A percentile compares a stretch with the other conserved stretches of the same genome.
phyloP scores from a whole-genome alignment of 2,329 filamentous ascomycete genomes.

The Lachnellula willkommii region DNA sequence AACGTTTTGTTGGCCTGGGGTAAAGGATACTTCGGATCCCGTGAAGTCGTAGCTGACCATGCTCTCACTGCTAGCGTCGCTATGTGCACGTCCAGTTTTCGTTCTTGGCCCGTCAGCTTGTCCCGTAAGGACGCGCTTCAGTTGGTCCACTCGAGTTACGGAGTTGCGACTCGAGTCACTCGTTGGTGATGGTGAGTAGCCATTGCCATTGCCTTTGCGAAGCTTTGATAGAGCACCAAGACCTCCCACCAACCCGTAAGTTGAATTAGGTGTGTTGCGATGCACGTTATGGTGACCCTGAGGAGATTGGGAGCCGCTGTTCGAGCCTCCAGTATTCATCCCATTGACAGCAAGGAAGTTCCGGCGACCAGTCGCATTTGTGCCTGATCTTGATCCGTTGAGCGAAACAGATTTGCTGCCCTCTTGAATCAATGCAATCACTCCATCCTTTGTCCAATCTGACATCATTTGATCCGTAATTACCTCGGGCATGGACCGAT shows the following conservation, averaged over 20 bases:
- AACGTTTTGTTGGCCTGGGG: conserved; percentile 28
- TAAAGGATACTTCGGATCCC: conserved; percentile 62
- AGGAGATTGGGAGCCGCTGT: conserved; percentile 39
- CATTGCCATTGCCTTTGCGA: conserved; percentile 51
- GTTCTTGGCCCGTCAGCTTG: conserved; percentile 34
- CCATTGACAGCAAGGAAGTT: conserved; percentile 57
- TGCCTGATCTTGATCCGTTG: conserved; percentile 66
- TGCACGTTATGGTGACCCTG: conserved; percentile 33
- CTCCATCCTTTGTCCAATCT: conserved; percentile 74
- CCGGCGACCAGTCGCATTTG: conserved; percentile 39
- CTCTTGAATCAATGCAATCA: conserved; percentile 63
- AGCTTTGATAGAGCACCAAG: conserved; percentile 38
- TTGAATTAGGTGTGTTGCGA: conserved; percentile 26
- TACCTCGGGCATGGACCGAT: conserved; percentile 56
- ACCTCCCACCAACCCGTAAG: conserved; percentile 28
- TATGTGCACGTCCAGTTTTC: conserved; percentile 39
- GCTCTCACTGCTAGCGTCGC: conserved; percentile 57
- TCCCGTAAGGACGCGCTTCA: conserved; percentile 56
- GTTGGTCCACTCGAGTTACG: conserved; percentile 57
- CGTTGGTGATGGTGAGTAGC: conserved; percentile 41
- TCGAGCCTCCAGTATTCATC: conserved; percentile 36
- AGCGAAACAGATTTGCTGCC: conserved; percentile 68
- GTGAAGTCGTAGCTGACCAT: conserved; percentile 66
- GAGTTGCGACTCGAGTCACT: conserved; percentile 43
- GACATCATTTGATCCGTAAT: conserved; percentile 71